Conservation (phyloP, 1,284 basidiomycete species). For the Bjerkandera adusta region DNA sequence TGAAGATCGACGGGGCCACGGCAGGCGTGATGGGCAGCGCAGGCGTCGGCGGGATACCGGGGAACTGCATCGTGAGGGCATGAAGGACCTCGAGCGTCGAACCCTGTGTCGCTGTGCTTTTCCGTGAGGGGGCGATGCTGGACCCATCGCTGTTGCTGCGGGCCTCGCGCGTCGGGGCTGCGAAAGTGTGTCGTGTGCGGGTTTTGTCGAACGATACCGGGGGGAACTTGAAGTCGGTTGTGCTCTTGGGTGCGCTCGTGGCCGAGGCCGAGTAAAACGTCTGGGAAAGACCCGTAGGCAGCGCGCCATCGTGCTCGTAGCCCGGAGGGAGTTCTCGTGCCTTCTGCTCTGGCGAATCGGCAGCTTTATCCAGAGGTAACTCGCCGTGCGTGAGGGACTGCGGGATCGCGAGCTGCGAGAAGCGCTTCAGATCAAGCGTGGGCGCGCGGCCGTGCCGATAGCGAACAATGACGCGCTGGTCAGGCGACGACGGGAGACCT, state of each 20-base stretch:
- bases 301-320: not conserved
- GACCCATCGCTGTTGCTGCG: not conserved
- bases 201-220: not conserved
- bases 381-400: conserved; percentile 17
- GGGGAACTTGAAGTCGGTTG: not conserved
- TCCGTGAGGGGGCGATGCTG: not conserved
- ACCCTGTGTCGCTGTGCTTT: conserved; percentile 7
- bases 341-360: not conserved
- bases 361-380: not conserved
- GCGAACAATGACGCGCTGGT: conserved; percentile 54
- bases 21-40: conserved; percentile 9
- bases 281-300: not conserved
- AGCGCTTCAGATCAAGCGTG: conserved; percentile 52
- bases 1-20: not conserved
- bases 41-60: conserved; percentile 39
- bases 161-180: not conserved
- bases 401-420: conserved; percentile 53
- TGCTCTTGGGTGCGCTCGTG: not conserved
- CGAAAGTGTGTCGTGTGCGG: conserved; percentile 5
- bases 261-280: not conserved
- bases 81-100: conserved; percentile 39
- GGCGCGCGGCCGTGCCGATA: conserved; percentile 50
- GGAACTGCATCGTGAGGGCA: conserved; percentile 51
- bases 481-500: no score
- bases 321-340: no score